These are phyloP conservation scores for Penicillium canescens DNA, from an alignment of 495 filamentous ascomycete genomes.

Conservation along the genomic window DNA sequence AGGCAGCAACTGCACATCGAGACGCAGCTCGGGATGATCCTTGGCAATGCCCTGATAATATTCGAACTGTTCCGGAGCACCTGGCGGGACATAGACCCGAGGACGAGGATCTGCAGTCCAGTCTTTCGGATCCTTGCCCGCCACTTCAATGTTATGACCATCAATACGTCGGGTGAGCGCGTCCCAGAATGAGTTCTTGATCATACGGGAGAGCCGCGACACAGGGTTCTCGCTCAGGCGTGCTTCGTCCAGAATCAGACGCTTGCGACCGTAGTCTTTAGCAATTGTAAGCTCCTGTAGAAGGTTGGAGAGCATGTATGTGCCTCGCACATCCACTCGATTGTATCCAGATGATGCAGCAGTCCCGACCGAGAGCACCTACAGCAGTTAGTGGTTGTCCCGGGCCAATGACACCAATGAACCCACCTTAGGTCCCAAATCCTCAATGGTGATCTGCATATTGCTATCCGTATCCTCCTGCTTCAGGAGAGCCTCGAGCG, in stretches of 20 bases:
- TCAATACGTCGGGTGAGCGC: constrained; percentile 87
- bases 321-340: constrained; percentile 82
- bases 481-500: constrained; percentile 66
- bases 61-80: constrained; percentile 80
- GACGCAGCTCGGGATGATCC: constrained; percentile 72
- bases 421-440: constrained; percentile 84
- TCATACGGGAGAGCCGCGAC: constrained; percentile 77
- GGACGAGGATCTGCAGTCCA: constrained; percentile 85
- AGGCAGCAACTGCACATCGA: constrained; percentile 82
- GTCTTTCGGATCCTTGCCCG: constrained; percentile 85
- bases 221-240: constrained; percentile 92
- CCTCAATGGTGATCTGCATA: constrained; percentile 95
- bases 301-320: constrained; percentile 93
- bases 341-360: constrained; percentile 84
- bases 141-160: constrained; percentile 79
- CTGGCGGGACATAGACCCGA: constrained; percentile 87
- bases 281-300: constrained; percentile 91
- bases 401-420: not conserved
- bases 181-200: constrained; percentile 87
- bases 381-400: constrained; percentile 1
- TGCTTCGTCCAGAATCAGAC: constrained; percentile 83
- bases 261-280: constrained; percentile 77
- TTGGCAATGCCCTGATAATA: constrained; percentile 80
- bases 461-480: constrained; percentile 91
- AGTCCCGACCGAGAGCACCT: constrained; percentile 80